These are phyloP conservation scores for Nakazawaea ambrosiae DNA, from an alignment of 805 yeast species.

Conservation along the genomic window DNA sequence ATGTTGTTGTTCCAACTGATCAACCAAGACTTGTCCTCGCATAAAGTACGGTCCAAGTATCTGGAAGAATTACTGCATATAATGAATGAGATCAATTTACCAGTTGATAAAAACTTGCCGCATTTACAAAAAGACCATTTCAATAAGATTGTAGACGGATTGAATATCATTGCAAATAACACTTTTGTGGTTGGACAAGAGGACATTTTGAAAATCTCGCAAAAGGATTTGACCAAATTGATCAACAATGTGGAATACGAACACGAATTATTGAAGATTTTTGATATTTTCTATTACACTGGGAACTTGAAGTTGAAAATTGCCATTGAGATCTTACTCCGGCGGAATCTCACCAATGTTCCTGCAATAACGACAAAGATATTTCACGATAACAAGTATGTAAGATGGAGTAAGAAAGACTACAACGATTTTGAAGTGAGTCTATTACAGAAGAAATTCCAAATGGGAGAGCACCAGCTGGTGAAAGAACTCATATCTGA, in stretches of 20 bases:
- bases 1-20: conserved; percentile 1
- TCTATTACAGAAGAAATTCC: conserved; percentile 6
- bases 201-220: neutral
- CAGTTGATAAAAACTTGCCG: conserved; percentile 7
- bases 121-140: conserved; percentile 5
- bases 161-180: conserved; percentile 2
- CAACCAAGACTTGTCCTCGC: conserved; percentile 1
- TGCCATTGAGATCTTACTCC: conserved; percentile 8
- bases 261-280: conserved; percentile 1
- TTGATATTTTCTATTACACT: conserved; percentile 6
- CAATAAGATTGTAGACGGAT: conserved; percentile 6
- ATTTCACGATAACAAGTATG: neutral
- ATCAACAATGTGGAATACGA: conserved; percentile 1
- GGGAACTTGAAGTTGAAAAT: conserved; percentile 4
- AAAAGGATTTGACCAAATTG: conserved; percentile 6
- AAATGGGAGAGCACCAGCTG: neutral
- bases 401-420: conserved; percentile 5
- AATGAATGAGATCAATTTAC: conserved; percentile 9
- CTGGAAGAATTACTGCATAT: conserved; percentile 1
- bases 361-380: neutral
- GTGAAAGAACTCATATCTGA: neutral
- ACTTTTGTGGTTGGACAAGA: neutral
- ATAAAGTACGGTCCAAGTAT: neutral
- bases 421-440: conserved; percentile 8
- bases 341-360: conserved; percentile 1